Conservation (phyloP, 495 filamentous ascomycete species). For the Echria macrotheca region DNA sequence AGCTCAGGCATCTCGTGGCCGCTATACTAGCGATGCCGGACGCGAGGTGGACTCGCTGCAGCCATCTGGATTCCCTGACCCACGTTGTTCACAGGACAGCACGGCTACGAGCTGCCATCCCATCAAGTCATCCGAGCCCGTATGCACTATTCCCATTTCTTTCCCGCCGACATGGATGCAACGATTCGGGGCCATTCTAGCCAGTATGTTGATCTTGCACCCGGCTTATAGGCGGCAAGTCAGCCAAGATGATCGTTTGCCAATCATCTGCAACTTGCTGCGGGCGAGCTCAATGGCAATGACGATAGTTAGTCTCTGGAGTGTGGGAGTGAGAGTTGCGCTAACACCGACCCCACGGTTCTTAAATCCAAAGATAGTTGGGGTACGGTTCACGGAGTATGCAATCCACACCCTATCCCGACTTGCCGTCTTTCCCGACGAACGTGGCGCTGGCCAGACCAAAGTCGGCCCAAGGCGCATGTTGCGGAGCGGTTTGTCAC, state of each 20-base stretch:
- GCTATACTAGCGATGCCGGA: too few species aligned
- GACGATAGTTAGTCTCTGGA: too few species aligned
- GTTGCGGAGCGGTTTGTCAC: not conserved
- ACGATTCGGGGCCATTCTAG: too few species aligned
- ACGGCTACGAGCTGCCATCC: not conserved
- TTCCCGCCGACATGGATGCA: too few species aligned
- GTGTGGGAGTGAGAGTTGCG: too few species aligned
- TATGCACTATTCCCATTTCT: not conserved
- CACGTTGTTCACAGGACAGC: not conserved
- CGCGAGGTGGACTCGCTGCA: too few species aligned
- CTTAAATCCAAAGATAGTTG: conserved; percentile 1
- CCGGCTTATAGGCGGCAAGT: too few species aligned
- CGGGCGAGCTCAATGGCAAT: not conserved
- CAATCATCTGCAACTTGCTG: conserved; percentile 1
- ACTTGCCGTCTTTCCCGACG: not conserved
- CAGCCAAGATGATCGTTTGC: conserved; percentile 2
- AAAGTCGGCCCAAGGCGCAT: not conserved
- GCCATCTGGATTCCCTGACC: not conserved
- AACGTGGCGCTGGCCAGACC: conserved; percentile 5
- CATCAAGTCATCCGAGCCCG: not conserved
- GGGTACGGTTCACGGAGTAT: too few species aligned
- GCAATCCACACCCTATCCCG: too few species aligned
- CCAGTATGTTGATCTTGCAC: too few species aligned
- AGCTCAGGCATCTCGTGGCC: too few species aligned
- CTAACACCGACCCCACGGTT: not conserved